Percentiles rank a stretch among this genome's conserved stretches.
These are phyloP conservation scores for Ramaria rubella DNA, from an alignment of 768 basidiomycete genomes.

Conservation along the genomic window DNA sequence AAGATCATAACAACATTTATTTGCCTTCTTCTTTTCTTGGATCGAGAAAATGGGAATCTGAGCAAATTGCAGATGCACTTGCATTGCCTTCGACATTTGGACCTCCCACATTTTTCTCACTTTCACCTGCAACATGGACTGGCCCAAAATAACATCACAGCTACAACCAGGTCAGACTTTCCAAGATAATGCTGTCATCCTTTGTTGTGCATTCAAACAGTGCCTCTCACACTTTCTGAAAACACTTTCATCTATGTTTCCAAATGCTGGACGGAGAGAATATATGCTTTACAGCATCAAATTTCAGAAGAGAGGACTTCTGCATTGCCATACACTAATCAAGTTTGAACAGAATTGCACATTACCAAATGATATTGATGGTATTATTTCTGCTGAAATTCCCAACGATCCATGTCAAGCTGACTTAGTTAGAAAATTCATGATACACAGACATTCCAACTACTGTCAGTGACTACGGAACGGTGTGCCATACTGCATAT, in stretches of 20 bases:
- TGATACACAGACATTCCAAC: slow-evolving; percentile 26
- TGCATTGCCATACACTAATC: slow-evolving; percentile 37
- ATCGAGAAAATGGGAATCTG: too few species aligned
- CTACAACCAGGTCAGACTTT: slow-evolving; percentile 29
- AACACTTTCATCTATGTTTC: slow-evolving; percentile 26
- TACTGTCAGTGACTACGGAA: slow-evolving; percentile 23
- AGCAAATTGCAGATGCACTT: slow-evolving; percentile 33
- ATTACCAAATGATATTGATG: slow-evolving; percentile 24
- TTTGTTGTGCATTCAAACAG: slow-evolving; percentile 31
- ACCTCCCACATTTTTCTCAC: slow-evolving; percentile 33
- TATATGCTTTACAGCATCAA: slow-evolving; percentile 34
- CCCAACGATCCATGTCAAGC: slow-evolving; percentile 22
- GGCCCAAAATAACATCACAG: slow-evolving; percentile 31
- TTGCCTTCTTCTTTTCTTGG: slow-evolving; percentile 32
- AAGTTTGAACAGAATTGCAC: slow-evolving; percentile 23
- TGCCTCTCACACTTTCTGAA: slow-evolving; percentile 23
- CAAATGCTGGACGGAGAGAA: slow-evolving; percentile 22
- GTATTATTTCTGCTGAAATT: slow-evolving; percentile 29
- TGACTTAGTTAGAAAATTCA: too few species aligned
- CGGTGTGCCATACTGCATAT: slow-evolving; percentile 19
- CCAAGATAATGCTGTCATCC: slow-evolving; percentile 30
- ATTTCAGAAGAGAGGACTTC: slow-evolving; percentile 37
- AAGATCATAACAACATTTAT: slow-evolving; percentile 26
- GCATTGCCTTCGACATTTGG: slow-evolving; percentile 27
- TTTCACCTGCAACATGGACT: slow-evolving; percentile 35